Evolutionary conservation across 2,329 filamentous ascomycete genomes (phyloP), one percentile per base, ranked within the genome.

Genomic region (Colletotrichum brevisporum): DNA sequence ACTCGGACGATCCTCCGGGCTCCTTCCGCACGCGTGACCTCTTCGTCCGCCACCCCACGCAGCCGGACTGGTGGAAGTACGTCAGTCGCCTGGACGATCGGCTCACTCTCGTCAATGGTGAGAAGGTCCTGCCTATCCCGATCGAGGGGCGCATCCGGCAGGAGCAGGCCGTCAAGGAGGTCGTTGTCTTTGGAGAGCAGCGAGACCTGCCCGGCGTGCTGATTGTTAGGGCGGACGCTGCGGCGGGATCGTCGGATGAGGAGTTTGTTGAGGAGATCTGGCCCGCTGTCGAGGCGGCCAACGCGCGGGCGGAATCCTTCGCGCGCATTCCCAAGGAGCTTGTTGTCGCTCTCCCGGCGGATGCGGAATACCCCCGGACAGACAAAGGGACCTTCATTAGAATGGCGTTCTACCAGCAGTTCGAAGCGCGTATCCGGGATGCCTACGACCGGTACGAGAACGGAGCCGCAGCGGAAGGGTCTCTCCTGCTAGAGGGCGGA

Each of bases 341-440:
- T 75, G 74, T 84, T 24, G 72, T 74, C 8, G 71, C 79, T 2
- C 62, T 84, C 3, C 75, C 78, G 2, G 67, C 67, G 6, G 75
- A 76, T 18, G 71, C 78, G 3, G 74, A 77, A 27, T 83, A 80
- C 51, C 81, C 82, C 2, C 76, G 75, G 16, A 85, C 83, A 0
- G 83, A 85, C 69, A 85, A 85, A 74, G 80, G 79, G 2, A 84
- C 80, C 12, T 81, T 84, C 71, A 85, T 85, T 64, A 78, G 83
- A 4, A 77, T 79, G 1, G 78, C 80, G 26, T 78, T 82, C 1
- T 82, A 83, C 62, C 43, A 70, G 5, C 71, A 75, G 31, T 83
- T 84, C 59, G 76, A 74, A 0, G 73, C 78, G 1, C 64, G 76
- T 16, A 83, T 83, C 48, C 57, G 51, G 15, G 47, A 31, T 3